phyloP scores from a whole-genome alignment of 2,329 filamentous ascomycete species.

The Sarocladium oryzae region DNA sequence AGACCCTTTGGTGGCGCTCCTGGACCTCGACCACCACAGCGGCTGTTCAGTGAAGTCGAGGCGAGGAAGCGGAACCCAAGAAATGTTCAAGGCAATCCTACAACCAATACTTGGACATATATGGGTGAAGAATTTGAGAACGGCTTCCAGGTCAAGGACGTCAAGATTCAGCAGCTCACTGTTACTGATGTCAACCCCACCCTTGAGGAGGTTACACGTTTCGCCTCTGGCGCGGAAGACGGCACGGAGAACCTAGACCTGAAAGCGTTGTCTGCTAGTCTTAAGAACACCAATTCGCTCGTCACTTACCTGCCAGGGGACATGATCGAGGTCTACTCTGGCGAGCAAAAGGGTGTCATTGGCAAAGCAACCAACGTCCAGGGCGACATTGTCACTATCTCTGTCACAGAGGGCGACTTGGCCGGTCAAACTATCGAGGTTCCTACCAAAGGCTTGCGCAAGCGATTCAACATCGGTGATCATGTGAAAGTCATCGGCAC shows the following conservation, averaged over 20 bases:
- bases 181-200: conserved; percentile 88
- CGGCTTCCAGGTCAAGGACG: conserved; percentile 88
- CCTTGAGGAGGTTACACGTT: conserved; percentile 92
- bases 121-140: conserved; percentile 86
- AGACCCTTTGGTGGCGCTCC: conserved; percentile 48
- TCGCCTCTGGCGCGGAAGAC: conserved; percentile 81
- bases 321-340: conserved; percentile 91
- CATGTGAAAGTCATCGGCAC: conserved; percentile 98
- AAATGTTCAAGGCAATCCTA: conserved; percentile 58
- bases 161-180: conserved; percentile 81
- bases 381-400: conserved; percentile 85
- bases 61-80: conserved; percentile 79
- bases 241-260: conserved; percentile 92
- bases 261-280: conserved; percentile 78
- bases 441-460: conserved; percentile 84
- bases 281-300: conserved; percentile 76
- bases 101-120: conserved; percentile 76
- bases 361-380: conserved; percentile 82
- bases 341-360: conserved; percentile 86
- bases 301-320: conserved; percentile 88
- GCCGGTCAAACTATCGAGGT: conserved; percentile 83
- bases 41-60: conserved; percentile 88
- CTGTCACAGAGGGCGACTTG: conserved; percentile 76
- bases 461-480: conserved; percentile 87
- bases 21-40: conserved; percentile 72